phyloP scores from a whole-genome alignment of 129 eudicot genomes.

The Ambrosia trifida region DNA sequence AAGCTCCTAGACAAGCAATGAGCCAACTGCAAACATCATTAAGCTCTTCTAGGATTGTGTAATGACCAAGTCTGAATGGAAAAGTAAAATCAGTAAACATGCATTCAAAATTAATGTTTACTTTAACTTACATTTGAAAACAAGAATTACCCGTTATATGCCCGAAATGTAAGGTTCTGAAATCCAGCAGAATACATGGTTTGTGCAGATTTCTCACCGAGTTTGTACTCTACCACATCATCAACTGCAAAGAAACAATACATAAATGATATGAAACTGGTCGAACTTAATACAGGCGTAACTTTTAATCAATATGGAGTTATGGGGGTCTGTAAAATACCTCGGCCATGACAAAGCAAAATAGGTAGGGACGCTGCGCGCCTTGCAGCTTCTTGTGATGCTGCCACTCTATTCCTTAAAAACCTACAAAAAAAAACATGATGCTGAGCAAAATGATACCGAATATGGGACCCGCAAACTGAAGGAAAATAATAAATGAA shows the following conservation, averaged over 20 bases:
- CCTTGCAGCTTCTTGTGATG: constrained; percentile 55
- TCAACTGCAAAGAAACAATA: no score
- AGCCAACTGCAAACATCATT: constrained; percentile 73
- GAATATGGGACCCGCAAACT: not conserved
- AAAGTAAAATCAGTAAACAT: constrained; percentile 12
- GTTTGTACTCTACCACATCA: constrained; percentile 70
- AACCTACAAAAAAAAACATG: constrained; percentile 42
- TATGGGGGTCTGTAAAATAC: constrained; percentile 32
- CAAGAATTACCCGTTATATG: constrained; percentile 57
- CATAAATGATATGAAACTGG: no score
- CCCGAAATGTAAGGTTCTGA: constrained; percentile 52
- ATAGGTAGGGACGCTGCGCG: constrained; percentile 70
- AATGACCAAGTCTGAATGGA: constrained; percentile 71
- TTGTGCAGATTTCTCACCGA: constrained; percentile 68
- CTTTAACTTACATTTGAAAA: not conserved
- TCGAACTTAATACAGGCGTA: no score
- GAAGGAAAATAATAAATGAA: not conserved
- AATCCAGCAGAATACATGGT: constrained; percentile 68
- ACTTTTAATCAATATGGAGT: no score
- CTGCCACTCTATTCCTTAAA: constrained; percentile 50
- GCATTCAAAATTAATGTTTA: no score
- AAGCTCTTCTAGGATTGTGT: constrained; percentile 69
- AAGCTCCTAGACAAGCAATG: constrained; percentile 43
- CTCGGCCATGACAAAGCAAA: constrained; percentile 79
- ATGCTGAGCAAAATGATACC: constrained; percentile 21